These are phyloP conservation scores for Suillus fuscotomentosus DNA, from an alignment of 768 basidiomycete genomes.

Conservation along the genomic window DNA sequence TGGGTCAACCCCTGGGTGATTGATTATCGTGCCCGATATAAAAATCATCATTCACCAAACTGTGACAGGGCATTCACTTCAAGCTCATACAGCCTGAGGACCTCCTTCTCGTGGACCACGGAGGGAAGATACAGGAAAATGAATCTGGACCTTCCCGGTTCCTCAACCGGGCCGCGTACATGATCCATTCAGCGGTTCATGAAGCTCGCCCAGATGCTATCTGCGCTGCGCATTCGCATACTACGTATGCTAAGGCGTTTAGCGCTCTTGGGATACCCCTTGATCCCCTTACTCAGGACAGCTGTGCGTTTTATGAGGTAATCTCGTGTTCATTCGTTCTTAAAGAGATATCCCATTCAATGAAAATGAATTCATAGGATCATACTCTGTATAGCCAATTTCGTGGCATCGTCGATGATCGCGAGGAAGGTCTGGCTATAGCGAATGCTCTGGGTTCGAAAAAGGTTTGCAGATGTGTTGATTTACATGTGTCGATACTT, in stretches of 20 bases:
- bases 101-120: slow-evolving; percentile 45
- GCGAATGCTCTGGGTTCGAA: slow-evolving; percentile 23
- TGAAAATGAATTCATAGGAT: slow-evolving; percentile 15
- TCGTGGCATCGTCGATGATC: slow-evolving; percentile 36
- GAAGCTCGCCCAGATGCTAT: slow-evolving; percentile 34
- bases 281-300: slow-evolving; percentile 34
- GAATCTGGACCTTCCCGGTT: slow-evolving; percentile 29
- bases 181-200: slow-evolving; percentile 37
- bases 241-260: slow-evolving; percentile 36
- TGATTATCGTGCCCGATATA: background rate
- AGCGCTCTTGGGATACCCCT: slow-evolving; percentile 31
- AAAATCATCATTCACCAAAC: background rate
- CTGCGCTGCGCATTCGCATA: slow-evolving; percentile 35
- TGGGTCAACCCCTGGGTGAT: slow-evolving; percentile 49
- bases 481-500: background rate
- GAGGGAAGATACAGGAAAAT: slow-evolving; percentile 31
- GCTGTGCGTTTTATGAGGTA: slow-evolving; percentile 32
- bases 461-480: slow-evolving; percentile 15
- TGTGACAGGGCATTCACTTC: slow-evolving; percentile 42
- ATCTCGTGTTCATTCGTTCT: background rate
- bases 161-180: slow-evolving; percentile 38
- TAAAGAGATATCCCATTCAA: background rate
- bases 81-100: slow-evolving; percentile 41
- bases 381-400: slow-evolving; percentile 29
- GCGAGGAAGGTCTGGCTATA: slow-evolving; percentile 33